phyloP scores from a whole-genome alignment of 2,329 filamentous ascomycete genomes.

The Phyllosticta ampelicida region DNA sequence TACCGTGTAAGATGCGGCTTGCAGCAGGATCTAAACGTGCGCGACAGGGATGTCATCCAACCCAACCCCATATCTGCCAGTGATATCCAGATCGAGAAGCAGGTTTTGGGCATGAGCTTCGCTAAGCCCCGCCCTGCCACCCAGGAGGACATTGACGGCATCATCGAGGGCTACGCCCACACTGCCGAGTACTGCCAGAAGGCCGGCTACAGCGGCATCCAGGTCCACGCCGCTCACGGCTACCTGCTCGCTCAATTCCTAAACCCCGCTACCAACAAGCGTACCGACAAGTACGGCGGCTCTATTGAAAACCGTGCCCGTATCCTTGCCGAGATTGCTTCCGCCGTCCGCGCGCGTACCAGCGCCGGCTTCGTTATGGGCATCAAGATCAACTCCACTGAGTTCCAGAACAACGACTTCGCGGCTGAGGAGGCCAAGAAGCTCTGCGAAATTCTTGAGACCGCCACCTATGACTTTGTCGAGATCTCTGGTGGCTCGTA shows the following conservation, averaged over 20 bases:
- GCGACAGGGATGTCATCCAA: conserved; percentile 26
- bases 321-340: conserved; percentile 24
- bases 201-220: conserved; percentile 43
- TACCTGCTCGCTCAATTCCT: conserved; percentile 31
- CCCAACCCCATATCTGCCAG: conserved; percentile 37
- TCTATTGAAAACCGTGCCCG: conserved; percentile 25
- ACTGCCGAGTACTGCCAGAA: conserved; percentile 48
- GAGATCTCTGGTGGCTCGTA: conserved; percentile 51
- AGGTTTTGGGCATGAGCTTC: conserved; percentile 37
- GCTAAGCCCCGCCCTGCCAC: conserved; percentile 41
- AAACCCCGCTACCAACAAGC: conserved; percentile 23
- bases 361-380: conserved; percentile 31
- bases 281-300: conserved; percentile 28
- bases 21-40: background rate
- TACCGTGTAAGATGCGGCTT: background rate
- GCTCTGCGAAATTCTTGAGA: conserved; percentile 36
- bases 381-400: conserved; percentile 45
- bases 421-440: conserved; percentile 36
- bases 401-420: conserved; percentile 40
- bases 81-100: conserved; percentile 29
- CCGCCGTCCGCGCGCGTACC: conserved; percentile 21
- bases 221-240: conserved; percentile 30
- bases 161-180: conserved; percentile 53
- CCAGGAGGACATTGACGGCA: conserved; percentile 38
- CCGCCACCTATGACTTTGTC: conserved; percentile 41